Base-by-base conservation (phyloP, 1,284 basidiomycete genomes). In the Rhodotorula sp. region DNA sequence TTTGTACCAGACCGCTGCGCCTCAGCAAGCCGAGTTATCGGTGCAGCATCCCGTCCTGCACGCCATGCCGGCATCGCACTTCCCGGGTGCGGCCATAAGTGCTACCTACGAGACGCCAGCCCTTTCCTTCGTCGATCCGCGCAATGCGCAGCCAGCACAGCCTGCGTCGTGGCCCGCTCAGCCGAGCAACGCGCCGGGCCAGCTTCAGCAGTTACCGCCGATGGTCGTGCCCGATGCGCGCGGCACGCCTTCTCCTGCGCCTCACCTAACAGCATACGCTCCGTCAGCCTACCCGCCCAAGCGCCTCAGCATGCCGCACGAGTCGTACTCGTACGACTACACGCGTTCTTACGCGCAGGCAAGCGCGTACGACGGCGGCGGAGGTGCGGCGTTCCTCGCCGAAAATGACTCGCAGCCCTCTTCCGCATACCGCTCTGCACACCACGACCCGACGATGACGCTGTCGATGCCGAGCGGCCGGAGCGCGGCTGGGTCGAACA, bases 371-470 rank as follows among this genome's bases (percentile, higher is more conserved):
- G 34, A 34, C 34, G 34, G 34, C 34, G 34, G 34, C 34, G 3
- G 34, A 5, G 5, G 34, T 5, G 34, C 34, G 2, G 34, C 34
- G 2, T 34, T 34, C 34, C 34, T 5, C 34, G 34, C 5, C 34
- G 34, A 34, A 34, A 34, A 2, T 5, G 34, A 17, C 21, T 9
- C 34, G 55, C 55, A 54, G 13, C 55, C 21, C 17, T 44, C 41
- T n/a, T n/a, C n/a, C 19, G 17, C 9, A 4, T 5, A 41, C 17
- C 17, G 9, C 41, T 10, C 17, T 42, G 55, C 41, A 5, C 34
- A 34, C 25, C 27, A 17, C 23, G 61, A 62, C 41, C 61, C 61
- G 61, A 62, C 61, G 3, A 53, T 62, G 41, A 53, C 61, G 23
- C 50, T 62, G 16, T 50, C 59, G 25, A 13, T 61, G 21, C 14